These are phyloP conservation scores for Zasmidium cellare DNA, from an alignment of 2,329 filamentous ascomycete species.

Conservation along the genomic window DNA sequence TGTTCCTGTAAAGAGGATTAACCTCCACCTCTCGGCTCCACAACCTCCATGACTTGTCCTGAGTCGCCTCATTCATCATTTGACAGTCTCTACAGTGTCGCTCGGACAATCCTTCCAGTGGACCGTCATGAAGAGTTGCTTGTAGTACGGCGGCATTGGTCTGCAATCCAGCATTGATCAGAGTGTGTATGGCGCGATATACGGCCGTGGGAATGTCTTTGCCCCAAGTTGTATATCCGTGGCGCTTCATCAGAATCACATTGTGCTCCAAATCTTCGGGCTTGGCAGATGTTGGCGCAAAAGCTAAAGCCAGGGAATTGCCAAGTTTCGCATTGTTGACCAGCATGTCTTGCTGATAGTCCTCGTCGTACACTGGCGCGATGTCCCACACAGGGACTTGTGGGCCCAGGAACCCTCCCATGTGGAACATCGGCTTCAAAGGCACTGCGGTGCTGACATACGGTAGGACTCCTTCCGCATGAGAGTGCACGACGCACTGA, in stretches of 20 bases:
- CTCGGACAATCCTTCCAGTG: conserved; percentile 20
- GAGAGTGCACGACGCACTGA: conserved; percentile 47
- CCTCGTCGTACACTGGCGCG: conserved; percentile 16
- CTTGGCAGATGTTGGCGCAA: conserved; percentile 9
- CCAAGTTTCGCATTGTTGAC: conserved; percentile 23
- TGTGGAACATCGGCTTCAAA: conserved; percentile 43
- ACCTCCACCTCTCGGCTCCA: conserved; percentile 34
- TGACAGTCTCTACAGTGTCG: conserved; percentile 24
- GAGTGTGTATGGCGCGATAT: conserved; percentile 46
- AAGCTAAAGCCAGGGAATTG: conserved; percentile 20
- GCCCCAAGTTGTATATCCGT: conserved; percentile 46
- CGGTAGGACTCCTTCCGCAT: conserved; percentile 45
- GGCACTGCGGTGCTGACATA: conserved; percentile 42
- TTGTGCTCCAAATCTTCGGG: conserved; percentile 22
- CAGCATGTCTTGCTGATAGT: conserved; percentile 26
- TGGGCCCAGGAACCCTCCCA: conserved; percentile 45
- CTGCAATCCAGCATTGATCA: conserved; percentile 46
- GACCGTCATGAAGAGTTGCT: conserved; percentile 5
- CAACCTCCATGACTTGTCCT: conserved; percentile 32
- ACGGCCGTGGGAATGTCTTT: conserved; percentile 43
- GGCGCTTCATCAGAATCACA: conserved; percentile 48
- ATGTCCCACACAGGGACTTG: conserved; percentile 27
- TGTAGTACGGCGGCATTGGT: conserved; percentile 36
- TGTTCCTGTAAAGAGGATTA: conserved; percentile 27
- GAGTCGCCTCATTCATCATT: conserved; percentile 30